Evolutionary conservation across 768 basidiomycete species (phyloP), one percentile per base, ranked within the genome.

Genomic region (Myochromella boudieri): DNA sequence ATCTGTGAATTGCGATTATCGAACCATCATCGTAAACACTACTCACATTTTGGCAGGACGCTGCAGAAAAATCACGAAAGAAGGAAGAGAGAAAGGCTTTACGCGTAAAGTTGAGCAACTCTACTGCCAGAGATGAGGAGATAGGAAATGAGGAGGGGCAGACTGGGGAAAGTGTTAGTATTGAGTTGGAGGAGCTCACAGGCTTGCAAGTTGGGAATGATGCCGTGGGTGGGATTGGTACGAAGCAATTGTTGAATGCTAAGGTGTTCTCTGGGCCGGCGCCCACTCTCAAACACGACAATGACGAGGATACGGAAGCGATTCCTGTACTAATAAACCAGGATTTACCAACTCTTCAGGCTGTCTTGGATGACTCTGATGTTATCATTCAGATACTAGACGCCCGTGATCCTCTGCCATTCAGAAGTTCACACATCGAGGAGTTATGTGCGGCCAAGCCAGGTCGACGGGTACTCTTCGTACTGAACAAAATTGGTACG

Each of bases 401-500:
- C 61, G 87, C 85, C 1, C 76, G 91, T 38, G 94, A 95, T 62
- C 92, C 94, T 9, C 62, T 79, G 9, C 72, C 87, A 15, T 84
- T 78, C 60, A 75, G 91, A 41, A 89, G 85, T 57, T 61, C 63
- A 25, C 74, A 76, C 48, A 46, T 91, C 40, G 90, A 94, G 60
- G 66, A 75, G 17, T 63, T 84, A 38, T 65, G 69, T 15, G 64
- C 65, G 27, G 68, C 61, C 15, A 66, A 66, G 51, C 48, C 58
- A 48, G 77, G 64, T 49, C 76, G 76, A 57, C 72, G 65, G 62
- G 66, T 86, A 10, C 55, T 85, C 15, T 65, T 93, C n/a, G 71
- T 95, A 14, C 64, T 97, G 44, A 95, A 87, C 65, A 97, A 97
- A 72, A 85, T 86, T 54, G 93, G 93, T 91, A 56, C 47, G 85